Percentiles rank a stretch among this genome's conserved stretches.
These are phyloP conservation scores for Picea sitchensis DNA, from an alignment of 75 land plant genomes.

Conservation along the genomic window DNA sequence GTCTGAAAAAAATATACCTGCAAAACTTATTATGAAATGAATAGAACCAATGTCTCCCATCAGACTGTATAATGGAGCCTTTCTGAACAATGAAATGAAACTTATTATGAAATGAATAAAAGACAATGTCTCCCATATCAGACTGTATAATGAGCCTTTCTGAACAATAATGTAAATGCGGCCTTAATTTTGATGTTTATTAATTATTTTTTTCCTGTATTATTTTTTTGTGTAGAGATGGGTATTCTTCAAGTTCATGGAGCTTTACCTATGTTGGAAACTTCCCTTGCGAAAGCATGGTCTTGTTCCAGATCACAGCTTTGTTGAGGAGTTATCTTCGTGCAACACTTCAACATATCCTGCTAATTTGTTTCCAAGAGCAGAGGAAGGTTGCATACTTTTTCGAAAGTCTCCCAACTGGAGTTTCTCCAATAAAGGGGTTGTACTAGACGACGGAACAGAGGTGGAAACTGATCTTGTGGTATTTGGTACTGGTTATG, in stretches of 20 bases:
- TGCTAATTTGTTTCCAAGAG: slow-evolving; percentile 52
- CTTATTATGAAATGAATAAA: too few species aligned
- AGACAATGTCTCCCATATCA: too few species aligned
- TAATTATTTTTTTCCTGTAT: not conserved
- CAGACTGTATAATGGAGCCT: too few species aligned
- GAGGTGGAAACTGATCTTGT: slow-evolving; percentile 71
- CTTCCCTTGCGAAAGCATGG: slow-evolving; percentile 62
- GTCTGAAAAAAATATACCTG: too few species aligned
- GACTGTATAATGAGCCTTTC: too few species aligned
- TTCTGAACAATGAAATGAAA: too few species aligned
- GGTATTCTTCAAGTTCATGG: slow-evolving; percentile 62
- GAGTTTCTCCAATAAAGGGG: slow-evolving; percentile 52
- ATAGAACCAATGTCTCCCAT: too few species aligned
- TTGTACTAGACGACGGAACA: slow-evolving; percentile 53
- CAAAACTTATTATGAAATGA: too few species aligned
- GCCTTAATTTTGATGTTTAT: too few species aligned
- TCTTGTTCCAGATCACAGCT: slow-evolving; percentile 58
- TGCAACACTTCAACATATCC: slow-evolving; percentile 72
- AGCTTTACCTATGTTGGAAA: slow-evolving; percentile 53
- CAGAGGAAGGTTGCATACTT: slow-evolving; percentile 46
- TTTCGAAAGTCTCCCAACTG: slow-evolving; percentile 50
- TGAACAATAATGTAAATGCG: too few species aligned
- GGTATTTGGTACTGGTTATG: slow-evolving; percentile 60
- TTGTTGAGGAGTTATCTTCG: slow-evolving; percentile 63
- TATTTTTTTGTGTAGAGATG: slow-evolving; percentile 32